These are phyloP conservation scores for Diaporthe sp. DNA, from an alignment of 2,329 filamentous ascomycete genomes.

Conservation along the genomic window DNA sequence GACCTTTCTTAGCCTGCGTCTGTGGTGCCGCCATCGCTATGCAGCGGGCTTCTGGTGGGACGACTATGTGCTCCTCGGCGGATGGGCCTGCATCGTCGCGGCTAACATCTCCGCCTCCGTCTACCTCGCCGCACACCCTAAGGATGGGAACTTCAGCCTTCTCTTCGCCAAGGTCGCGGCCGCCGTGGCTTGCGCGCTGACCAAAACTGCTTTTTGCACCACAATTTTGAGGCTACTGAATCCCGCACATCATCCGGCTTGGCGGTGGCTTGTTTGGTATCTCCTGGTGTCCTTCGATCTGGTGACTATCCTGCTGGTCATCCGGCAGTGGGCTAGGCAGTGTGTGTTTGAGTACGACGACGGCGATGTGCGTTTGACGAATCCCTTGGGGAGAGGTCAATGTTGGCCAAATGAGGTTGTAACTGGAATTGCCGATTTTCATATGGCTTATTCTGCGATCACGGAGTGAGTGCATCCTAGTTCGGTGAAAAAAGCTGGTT, in stretches of 20 bases:
- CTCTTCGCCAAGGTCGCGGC: constrained; percentile 9
- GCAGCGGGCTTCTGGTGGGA: constrained; percentile 17
- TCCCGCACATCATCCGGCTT: neutral
- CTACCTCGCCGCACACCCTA: neutral
- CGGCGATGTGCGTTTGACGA: constrained; percentile 17
- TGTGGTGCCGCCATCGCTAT: constrained; percentile 13
- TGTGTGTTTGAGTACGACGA: constrained; percentile 2
- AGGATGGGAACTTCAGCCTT: constrained; percentile 18
- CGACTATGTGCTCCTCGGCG: neutral
- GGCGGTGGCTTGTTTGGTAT: constrained; percentile 12
- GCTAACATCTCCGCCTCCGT: constrained; percentile 7
- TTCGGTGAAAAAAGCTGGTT: neutral
- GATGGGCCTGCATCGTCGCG: constrained; percentile 3
- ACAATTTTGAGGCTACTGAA: neutral
- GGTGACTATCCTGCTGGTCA: neutral
- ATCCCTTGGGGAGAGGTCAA: neutral
- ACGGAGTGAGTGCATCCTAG: constrained; percentile 3
- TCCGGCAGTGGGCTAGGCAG: constrained; percentile 16
- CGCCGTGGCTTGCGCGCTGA: neutral
- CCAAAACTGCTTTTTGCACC: constrained; percentile 16
- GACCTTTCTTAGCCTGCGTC: constrained; percentile 4
- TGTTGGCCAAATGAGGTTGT: constrained; percentile 21
- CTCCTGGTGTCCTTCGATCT: constrained; percentile 6
- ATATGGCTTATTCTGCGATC: constrained; percentile 5
- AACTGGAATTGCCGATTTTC: neutral